Conservation (phyloP, 176 grass and related monocot species). For the Elaeis guineensis region DNA sequence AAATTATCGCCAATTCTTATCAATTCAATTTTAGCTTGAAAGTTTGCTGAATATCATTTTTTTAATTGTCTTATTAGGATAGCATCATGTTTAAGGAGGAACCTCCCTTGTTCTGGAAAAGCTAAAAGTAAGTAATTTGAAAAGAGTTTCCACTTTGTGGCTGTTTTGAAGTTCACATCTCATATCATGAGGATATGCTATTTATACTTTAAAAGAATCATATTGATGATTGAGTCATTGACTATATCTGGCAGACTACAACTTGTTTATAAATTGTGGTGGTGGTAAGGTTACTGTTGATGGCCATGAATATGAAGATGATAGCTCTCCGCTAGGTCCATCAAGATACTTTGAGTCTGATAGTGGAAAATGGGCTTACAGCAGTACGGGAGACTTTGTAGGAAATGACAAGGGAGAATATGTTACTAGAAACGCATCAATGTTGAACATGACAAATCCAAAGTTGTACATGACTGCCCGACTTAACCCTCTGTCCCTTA, state of each 20-base stretch:
- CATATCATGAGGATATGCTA: too few species aligned
- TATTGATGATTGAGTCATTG: too few species aligned
- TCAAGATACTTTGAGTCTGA: background rate
- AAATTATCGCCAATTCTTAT: too few species aligned
- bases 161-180: too few species aligned
- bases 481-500: conserved; percentile 2
- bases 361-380: background rate
- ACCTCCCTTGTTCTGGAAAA: conserved; percentile 8
- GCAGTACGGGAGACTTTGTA: conserved; percentile 7
- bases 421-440: background rate
- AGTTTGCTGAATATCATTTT: too few species aligned
- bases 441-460: background rate
- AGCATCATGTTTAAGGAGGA: conserved; percentile 5
- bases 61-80: conserved; percentile 1
- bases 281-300: background rate
- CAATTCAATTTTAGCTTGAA: too few species aligned
- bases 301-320: background rate
- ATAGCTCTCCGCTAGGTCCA: background rate
- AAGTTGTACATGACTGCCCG: conserved; percentile 12
- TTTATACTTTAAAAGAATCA: too few species aligned
- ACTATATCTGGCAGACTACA: background rate
- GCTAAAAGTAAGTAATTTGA: background rate
- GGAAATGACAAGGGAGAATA: background rate
- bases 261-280: conserved; percentile 17
- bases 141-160: too few species aligned